phyloP scores from a whole-genome alignment of 1,284 basidiomycete genomes.

The Apiotrichum gracile region DNA sequence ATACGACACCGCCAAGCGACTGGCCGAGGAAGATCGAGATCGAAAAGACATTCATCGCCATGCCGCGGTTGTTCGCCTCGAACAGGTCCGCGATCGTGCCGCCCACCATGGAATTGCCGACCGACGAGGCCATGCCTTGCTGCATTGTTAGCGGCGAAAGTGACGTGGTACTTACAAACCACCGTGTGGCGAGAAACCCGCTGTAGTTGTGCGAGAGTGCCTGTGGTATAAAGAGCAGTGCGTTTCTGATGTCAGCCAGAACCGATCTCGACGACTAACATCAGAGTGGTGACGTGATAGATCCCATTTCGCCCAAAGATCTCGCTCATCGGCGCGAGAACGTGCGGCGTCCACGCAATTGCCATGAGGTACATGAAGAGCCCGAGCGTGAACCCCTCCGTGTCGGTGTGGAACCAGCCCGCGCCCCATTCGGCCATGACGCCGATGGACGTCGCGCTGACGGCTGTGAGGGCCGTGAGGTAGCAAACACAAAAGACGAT shows the following conservation, averaged over 20 bases:
- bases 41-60: slow-evolving; percentile 47
- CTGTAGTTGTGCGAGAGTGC: slow-evolving; percentile 31
- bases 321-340: slow-evolving; percentile 40
- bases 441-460: slow-evolving; percentile 20
- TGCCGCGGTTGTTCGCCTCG: slow-evolving; percentile 38
- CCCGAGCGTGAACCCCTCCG: slow-evolving; percentile 18
- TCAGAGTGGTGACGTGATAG: slow-evolving; percentile 28
- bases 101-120: slow-evolving; percentile 40
- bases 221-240: slow-evolving; percentile 40
- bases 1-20: slow-evolving; percentile 21
- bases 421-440: slow-evolving; percentile 26
- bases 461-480: slow-evolving; percentile 24
- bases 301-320: slow-evolving; percentile 35
- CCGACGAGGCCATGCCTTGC: slow-evolving; percentile 35
- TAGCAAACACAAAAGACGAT: slow-evolving; percentile 20
- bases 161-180: slow-evolving; percentile 25
- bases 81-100: slow-evolving; percentile 46
- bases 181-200: slow-evolving; percentile 40
- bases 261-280: background rate
- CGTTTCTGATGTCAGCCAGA: background rate
- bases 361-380: slow-evolving; percentile 28
- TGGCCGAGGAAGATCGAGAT: slow-evolving; percentile 44
- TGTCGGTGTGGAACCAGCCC: slow-evolving; percentile 22
- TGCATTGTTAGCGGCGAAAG: slow-evolving; percentile 6
- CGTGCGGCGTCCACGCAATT: slow-evolving; percentile 34